These are phyloP conservation scores for Houttuynia cordata DNA, from an alignment of 164 flowering plant genomes.

Conservation along the genomic window DNA sequence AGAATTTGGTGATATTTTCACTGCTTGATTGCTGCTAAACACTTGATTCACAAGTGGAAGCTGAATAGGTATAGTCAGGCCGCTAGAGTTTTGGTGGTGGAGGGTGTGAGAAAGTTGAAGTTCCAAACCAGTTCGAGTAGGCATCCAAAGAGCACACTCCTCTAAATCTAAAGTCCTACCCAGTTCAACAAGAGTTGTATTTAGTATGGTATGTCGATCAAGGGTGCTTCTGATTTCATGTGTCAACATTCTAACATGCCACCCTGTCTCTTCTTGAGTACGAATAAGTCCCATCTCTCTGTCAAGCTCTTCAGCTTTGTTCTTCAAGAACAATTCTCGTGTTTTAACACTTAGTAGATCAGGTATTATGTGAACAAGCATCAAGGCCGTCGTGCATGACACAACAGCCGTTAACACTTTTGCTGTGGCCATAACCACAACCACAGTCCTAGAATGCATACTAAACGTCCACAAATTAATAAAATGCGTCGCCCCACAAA, in stretches of 20 bases:
- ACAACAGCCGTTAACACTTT: slow-evolving; percentile 53
- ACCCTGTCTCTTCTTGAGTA: slow-evolving; percentile 62
- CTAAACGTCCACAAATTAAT: slow-evolving; percentile 60
- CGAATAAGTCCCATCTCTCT: slow-evolving; percentile 61
- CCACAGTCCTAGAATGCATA: slow-evolving; percentile 49
- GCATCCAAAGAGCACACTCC: slow-evolving; percentile 83
- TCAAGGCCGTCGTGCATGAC: slow-evolving; percentile 58
- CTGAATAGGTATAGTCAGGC: slow-evolving; percentile 36
- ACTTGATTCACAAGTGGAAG: slow-evolving; percentile 45
- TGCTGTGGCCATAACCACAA: slow-evolving; percentile 49
- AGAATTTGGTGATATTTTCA: slow-evolving; percentile 40
- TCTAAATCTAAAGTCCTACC: slow-evolving; percentile 53
- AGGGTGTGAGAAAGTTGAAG: slow-evolving; percentile 53
- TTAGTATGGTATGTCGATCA: slow-evolving; percentile 56
- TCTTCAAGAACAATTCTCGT: slow-evolving; percentile 42
- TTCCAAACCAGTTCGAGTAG: slow-evolving; percentile 31
- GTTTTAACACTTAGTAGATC: slow-evolving; percentile 54
- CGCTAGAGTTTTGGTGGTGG: slow-evolving; percentile 35
- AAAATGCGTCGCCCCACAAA: slow-evolving; percentile 67
- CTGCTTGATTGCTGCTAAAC: slow-evolving; percentile 40
- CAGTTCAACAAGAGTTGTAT: slow-evolving; percentile 63
- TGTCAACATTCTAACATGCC: slow-evolving; percentile 75
- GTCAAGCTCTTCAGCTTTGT: slow-evolving; percentile 59
- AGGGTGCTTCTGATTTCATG: slow-evolving; percentile 71
- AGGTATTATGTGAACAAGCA: slow-evolving; percentile 73